phyloP scores from a whole-genome alignment of 306 rosid species.

The Ceratonia siliqua region DNA sequence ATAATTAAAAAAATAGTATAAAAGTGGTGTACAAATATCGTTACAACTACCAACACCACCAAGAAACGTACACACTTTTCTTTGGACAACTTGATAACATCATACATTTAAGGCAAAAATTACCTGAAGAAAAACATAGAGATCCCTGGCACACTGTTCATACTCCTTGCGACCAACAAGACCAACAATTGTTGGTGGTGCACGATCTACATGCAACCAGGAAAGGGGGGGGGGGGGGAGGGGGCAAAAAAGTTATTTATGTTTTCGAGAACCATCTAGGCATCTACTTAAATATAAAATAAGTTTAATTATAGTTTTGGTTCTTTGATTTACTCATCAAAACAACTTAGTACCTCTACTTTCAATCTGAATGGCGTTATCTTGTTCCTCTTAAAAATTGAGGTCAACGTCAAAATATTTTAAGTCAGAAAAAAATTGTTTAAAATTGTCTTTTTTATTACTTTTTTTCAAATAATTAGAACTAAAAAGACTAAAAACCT shows the following conservation, averaged over 20 bases:
- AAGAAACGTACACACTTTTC: conserved; percentile 8
- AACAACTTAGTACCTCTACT: neutral
- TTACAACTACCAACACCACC: neutral
- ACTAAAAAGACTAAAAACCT: neutral
- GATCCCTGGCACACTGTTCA: conserved; percentile 93
- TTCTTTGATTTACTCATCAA: neutral
- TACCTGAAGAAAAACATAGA: conserved; percentile 95
- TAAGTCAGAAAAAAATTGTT: neutral
- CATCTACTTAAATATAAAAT: neutral
- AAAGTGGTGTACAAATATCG: no score
- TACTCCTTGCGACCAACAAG: conserved; percentile 93
- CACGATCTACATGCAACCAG: conserved; percentile 57
- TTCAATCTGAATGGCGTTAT: neutral
- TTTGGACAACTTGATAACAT: conserved; percentile 2
- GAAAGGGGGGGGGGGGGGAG: neutral
- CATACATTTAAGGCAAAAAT: conserved; percentile 2
- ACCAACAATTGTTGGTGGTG: conserved; percentile 84
- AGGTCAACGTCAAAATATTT: no score
- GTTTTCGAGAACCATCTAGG: neutral
- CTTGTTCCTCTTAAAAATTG: no score
- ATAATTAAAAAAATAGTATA: no score
- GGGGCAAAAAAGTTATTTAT: neutral
- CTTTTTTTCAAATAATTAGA: neutral
- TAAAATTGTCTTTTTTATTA: neutral
- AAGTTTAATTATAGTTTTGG: neutral